Evolutionary conservation across 2,329 filamentous ascomycete genomes (phyloP).

Genomic region (Pestalotiopsis sp.): DNA sequence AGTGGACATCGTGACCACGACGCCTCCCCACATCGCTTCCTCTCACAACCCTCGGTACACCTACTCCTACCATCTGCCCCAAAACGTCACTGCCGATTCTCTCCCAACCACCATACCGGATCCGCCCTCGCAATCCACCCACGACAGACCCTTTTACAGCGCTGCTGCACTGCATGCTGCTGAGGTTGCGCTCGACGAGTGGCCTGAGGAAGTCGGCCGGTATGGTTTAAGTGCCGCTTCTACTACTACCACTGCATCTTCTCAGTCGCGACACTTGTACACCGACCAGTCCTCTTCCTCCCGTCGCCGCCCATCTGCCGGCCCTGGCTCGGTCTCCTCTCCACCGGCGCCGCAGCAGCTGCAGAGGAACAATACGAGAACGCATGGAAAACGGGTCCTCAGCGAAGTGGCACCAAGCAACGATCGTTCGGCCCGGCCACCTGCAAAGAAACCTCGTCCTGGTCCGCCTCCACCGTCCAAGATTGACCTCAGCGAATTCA

Average conservation of each 20-base stretch:
- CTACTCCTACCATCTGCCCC: background rate
- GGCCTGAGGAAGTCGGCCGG: conserved; percentile 28
- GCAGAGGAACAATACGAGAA: conserved; percentile 11
- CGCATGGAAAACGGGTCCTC: conserved; percentile 16
- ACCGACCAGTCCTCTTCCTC: conserved; percentile 17
- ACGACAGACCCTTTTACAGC: conserved; percentile 18
- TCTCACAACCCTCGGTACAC: conserved; percentile 18
- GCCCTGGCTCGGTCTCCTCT: background rate
- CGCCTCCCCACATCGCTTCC: conserved; percentile 15
- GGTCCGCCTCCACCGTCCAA: conserved; percentile 48
- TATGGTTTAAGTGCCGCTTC: conserved; percentile 31
- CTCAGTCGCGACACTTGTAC: conserved; percentile 15
- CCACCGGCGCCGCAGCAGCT: background rate
- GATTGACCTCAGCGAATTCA: conserved; percentile 43
- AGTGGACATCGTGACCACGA: conserved; percentile 20
- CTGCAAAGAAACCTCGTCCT: conserved; percentile 48
- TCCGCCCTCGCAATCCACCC: conserved; percentile 17
- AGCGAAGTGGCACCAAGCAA: conserved; percentile 8
- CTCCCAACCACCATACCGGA: conserved; percentile 14
- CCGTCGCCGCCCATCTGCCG: background rate
- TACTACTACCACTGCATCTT: conserved; percentile 15
- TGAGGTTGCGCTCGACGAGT: conserved; percentile 22
- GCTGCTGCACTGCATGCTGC: conserved; percentile 14
- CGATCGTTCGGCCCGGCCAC: conserved; percentile 19
- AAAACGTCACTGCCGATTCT: conserved; percentile 18